Conservation (phyloP, 345 rosid genomes). For the Theobroma cacao region DNA sequence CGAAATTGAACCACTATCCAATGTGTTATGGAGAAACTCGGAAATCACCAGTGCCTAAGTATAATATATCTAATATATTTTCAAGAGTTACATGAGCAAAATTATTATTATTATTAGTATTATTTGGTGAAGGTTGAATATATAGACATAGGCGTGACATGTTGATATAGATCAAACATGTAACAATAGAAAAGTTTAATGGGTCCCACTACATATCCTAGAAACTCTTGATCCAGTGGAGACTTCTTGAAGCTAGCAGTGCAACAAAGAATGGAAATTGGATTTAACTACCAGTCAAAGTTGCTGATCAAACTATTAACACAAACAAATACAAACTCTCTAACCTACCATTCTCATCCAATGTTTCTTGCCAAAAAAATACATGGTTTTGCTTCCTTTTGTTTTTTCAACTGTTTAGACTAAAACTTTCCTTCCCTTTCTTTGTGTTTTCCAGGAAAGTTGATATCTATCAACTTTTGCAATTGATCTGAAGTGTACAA, state of each 20-base stretch:
- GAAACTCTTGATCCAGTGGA: too few species aligned
- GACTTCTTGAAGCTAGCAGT: background rate
- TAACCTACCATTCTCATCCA: slow-evolving; percentile 33
- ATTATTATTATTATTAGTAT: too few species aligned
- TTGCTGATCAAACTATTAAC: background rate
- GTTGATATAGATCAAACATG: too few species aligned
- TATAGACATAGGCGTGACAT: too few species aligned
- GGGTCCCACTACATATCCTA: too few species aligned
- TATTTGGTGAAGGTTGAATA: too few species aligned
- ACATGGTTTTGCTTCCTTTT: slow-evolving; percentile 1
- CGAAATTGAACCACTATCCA: too few species aligned
- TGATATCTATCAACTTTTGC: background rate
- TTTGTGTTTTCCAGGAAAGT: background rate
- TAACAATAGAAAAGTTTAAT: too few species aligned
- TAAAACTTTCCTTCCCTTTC: background rate
- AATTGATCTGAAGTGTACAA: slow-evolving; percentile 12
- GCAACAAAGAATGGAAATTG: background rate
- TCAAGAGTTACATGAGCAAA: too few species aligned
- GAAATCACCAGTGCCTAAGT: too few species aligned
- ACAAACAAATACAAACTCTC: background rate
- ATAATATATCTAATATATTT: too few species aligned
- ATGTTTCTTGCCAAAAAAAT: background rate
- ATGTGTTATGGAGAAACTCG: too few species aligned
- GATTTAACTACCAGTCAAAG: slow-evolving; percentile 29
- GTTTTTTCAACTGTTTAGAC: background rate